Evolutionary conservation across 345 rosid species (phyloP), one percentile per base, ranked within the genome.

Genomic region (Lenwebbia sp.): DNA sequence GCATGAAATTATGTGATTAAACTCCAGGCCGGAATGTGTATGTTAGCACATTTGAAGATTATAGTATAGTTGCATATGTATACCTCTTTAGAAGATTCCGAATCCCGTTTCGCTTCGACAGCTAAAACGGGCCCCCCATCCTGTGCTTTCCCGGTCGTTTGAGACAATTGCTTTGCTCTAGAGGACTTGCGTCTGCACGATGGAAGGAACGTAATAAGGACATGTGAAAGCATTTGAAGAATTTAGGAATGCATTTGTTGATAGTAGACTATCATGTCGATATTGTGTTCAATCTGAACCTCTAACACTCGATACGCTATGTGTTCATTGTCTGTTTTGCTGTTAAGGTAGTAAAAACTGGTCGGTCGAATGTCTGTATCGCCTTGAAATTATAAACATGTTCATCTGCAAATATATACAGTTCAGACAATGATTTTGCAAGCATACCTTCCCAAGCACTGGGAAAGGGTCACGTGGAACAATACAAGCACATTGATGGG

Each of bases 71-170:
- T 28, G n/a, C 52, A 37, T 56, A 57, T 55, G 5, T 40, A 86
- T 87, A 93, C 93, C 93, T 92, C 93, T 87, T 87, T 92, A 49
- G 91, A 90, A 84, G 92, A 88, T 84, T 91, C 92, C 44, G 88
- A 60, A 26, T 87, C 89, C 76, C 47, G 88, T 86, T 87, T 92
- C 52, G 60, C 52, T 60, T 33, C 83, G 15, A 85, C 83, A n/a
- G 86, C 54, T 82, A 75, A 37, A 30, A 50, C 3, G 12, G 74
- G 85, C 84, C 83, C 89, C 49, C 41, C 88, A 14, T 85, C 51
- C 17, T 89, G 89, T 54, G 41, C 87, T 88, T 89, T 83, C 51
- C 37, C 82, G 5, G n/a, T 90, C 74, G 17, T 81, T 37, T 44
- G 83, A 60, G 88, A 85, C 33, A 86, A 62, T 17, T 85, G 87